Base-by-base conservation (phyloP, 345 rosid species). In the Draba incana region DNA sequence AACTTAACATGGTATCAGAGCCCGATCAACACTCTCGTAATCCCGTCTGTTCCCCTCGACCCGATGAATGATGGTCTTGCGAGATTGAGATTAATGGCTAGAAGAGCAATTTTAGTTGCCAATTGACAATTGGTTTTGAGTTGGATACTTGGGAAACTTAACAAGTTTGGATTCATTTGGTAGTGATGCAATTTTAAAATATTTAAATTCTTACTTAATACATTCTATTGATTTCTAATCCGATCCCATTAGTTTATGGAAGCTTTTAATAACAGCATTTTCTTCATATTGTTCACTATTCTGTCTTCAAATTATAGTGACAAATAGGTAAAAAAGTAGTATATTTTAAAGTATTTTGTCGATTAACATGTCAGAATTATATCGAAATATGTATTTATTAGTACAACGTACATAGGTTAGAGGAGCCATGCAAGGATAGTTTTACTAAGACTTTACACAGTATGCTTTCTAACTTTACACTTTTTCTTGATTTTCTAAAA, bases 391-490 rank as follows among this genome's bases (percentile, higher is more conserved):
- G 27, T 42, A 30, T 16, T 13, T 23, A 33, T 33, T 33, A 24
- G 14, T 70, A 44, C 35, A 24, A 71, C 69, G 39, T 62, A 54
- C 74, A 51, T 62, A 43, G 54, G 46, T 62, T 43, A 14, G 30
- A 51, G 62, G 63, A 64, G 66, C 66, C 76, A 64, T 72, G 76
- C 60, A 64, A 38, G 45, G 45, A 13, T 25, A 37, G 41, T 74
- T 56, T 67, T 62, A 67, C 41, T 30, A 64, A 2, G 64, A 64
- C 70, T 55, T 57, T 62, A 62, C 55, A 63, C 16, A 44, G 25
- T 74, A 8, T 60, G 50, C 64, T 74, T 75, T 55, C 52, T 31
- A 53, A 53, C 78, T 74, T 66, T 74, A 37, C 49, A 74, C 57
- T 45, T 68, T 73, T 75, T 27, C 39, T 39, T 52, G 56, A 33